These are phyloP conservation scores for Zygnema circumcarinatum DNA, from an alignment of 139 green algal species.

Conservation along the genomic window DNA sequence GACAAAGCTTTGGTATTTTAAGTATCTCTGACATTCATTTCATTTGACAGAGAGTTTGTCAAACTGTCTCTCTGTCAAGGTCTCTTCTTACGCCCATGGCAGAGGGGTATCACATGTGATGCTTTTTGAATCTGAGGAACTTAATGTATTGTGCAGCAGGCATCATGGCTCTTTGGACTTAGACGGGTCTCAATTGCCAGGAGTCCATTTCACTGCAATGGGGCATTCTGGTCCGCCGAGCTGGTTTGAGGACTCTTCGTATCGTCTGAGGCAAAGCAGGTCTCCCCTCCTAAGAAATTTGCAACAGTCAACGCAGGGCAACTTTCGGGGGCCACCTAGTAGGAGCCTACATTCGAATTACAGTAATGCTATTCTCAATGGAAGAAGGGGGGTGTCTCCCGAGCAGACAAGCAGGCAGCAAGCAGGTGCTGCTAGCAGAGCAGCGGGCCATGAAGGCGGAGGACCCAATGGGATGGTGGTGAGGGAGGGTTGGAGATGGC, in stretches of 20 bases:
- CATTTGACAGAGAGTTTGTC: too few relatives aligned
- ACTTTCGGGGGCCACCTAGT: not conserved
- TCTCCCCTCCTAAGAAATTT: not conserved
- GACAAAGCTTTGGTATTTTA: too few relatives aligned
- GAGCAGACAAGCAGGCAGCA: not conserved
- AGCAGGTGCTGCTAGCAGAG: not conserved
- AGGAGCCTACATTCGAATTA: not conserved
- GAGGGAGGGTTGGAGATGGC: not conserved
- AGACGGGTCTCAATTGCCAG: not conserved
- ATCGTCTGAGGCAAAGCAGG: not conserved
- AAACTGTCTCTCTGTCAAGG: too few relatives aligned
- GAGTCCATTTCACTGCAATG: not conserved
- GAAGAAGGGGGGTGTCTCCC: not conserved
- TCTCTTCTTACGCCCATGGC: too few relatives aligned
- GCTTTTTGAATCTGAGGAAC: too few relatives aligned
- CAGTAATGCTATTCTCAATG: not conserved
- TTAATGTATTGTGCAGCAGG: not conserved
- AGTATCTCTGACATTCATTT: too few relatives aligned
- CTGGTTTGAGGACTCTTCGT: not conserved
- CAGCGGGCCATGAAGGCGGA: not conserved
- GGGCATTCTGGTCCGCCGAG: not conserved
- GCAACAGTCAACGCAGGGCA: not conserved
- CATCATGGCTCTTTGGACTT: not conserved
- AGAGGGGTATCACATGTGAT: too few relatives aligned
- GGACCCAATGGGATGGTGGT: not conserved